phyloP scores from a whole-genome alignment of 2,329 filamentous ascomycete genomes.

The Purpureocillium lavendulum region DNA sequence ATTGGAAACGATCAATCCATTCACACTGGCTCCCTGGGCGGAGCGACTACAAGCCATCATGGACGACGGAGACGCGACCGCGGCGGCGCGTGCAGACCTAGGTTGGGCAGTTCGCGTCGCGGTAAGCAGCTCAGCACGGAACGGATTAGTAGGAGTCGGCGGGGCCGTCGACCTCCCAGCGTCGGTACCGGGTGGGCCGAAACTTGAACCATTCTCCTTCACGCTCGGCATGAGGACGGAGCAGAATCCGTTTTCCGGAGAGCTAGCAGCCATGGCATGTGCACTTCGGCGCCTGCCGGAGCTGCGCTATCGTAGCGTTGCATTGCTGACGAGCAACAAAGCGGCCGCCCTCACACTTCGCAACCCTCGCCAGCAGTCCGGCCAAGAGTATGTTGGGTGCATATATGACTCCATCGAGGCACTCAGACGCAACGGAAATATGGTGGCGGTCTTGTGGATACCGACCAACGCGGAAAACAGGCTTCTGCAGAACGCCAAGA shows the following conservation, averaged over 20 bases:
- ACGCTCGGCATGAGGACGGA: constrained; percentile 9
- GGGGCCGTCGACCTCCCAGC: constrained; percentile 4
- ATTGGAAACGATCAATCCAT: constrained; percentile 6
- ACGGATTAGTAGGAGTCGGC: constrained; percentile 10
- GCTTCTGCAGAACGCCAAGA: constrained; percentile 6
- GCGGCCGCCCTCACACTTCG: constrained; percentile 8
- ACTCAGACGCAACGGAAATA: constrained; percentile 4
- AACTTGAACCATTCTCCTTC: constrained; percentile 9
- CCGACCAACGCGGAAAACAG: constrained; percentile 4
- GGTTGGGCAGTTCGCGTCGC: constrained; percentile 5
- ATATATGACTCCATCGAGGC: constrained; percentile 10
- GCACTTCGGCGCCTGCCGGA: constrained; percentile 7
- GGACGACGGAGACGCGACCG: background rate
- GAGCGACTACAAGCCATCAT: constrained; percentile 1
- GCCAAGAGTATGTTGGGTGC: constrained; percentile 10
- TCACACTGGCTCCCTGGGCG: constrained; percentile 5
- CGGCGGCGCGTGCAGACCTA: background rate
- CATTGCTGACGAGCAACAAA: constrained; percentile 10
- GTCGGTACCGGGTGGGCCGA: constrained; percentile 2
- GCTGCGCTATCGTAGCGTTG: constrained; percentile 4
- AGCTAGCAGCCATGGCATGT: constrained; percentile 10
- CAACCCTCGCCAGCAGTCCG: constrained; percentile 10
- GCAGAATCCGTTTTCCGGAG: constrained; percentile 11
- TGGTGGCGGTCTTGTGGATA: constrained; percentile 6
- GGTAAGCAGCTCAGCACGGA: constrained; percentile 11